A percentile compares a stretch with the other conserved stretches of the same genome.
These are phyloP conservation scores for Lasiodiplodia citricola DNA, from an alignment of 2,329 filamentous ascomycete species.

Conservation along the genomic window DNA sequence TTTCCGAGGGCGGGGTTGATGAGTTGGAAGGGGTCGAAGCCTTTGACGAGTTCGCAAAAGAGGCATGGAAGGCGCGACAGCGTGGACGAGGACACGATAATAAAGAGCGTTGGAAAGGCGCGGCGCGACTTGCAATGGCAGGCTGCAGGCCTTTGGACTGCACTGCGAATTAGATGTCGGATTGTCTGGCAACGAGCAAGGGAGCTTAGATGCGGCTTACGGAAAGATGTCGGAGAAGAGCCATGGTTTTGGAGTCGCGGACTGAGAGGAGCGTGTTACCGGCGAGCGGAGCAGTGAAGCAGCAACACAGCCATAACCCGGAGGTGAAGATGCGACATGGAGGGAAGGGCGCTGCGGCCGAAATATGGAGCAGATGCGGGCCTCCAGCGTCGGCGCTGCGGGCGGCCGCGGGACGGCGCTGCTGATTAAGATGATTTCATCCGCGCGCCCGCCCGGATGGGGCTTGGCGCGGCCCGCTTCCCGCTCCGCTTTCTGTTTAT, in stretches of 20 bases:
- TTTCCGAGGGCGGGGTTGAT: slow-evolving; percentile 17
- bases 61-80: slow-evolving; percentile 6
- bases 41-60: slow-evolving; percentile 30
- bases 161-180: slow-evolving; percentile 20
- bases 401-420: neutral
- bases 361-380: slow-evolving; percentile 25
- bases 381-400: slow-evolving; percentile 4
- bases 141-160: slow-evolving; percentile 36
- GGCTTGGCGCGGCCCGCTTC: slow-evolving; percentile 21
- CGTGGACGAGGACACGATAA: neutral
- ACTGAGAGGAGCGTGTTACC: slow-evolving; percentile 2
- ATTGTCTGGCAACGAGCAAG: slow-evolving; percentile 9
- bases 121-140: slow-evolving; percentile 35
- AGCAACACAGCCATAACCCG: slow-evolving; percentile 18
- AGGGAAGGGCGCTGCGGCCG: neutral
- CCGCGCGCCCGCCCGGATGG: neutral
- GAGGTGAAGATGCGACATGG: slow-evolving; percentile 10
- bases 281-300: slow-evolving; percentile 10
- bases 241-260: slow-evolving; percentile 19
- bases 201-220: slow-evolving; percentile 26
- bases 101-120: neutral
- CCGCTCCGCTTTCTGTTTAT: slow-evolving; percentile 5
- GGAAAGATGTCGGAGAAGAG: slow-evolving; percentile 26
- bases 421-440: slow-evolving; percentile 26
- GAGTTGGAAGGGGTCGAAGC: slow-evolving; percentile 32